These are phyloP conservation scores for Litchi chinensis DNA, from an alignment of 345 rosid species.

Conservation along the genomic window DNA sequence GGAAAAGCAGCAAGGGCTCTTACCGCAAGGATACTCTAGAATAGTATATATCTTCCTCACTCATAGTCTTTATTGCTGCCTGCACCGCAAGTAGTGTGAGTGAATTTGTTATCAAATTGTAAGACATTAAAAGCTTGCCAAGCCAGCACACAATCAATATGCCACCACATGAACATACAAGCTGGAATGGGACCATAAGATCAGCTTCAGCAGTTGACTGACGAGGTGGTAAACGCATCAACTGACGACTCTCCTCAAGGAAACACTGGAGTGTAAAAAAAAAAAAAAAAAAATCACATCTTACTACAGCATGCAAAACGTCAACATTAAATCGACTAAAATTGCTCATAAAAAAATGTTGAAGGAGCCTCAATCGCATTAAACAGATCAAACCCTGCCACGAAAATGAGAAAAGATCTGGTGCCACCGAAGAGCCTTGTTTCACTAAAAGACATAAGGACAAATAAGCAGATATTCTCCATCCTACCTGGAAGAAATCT, in stretches of 20 bases:
- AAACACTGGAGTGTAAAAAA: slow-evolving; percentile 64
- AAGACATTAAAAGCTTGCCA: not conserved
- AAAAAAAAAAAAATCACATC: slow-evolving; percentile 11
- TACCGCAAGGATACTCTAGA: slow-evolving; percentile 84
- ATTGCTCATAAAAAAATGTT: not conserved
- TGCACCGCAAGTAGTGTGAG: slow-evolving; percentile 37
- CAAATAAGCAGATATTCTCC: not conserved
- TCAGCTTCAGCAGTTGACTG: slow-evolving; percentile 98
- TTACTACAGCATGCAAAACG: slow-evolving; percentile 17
- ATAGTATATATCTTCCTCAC: slow-evolving; percentile 92
- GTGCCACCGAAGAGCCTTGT: not conserved
- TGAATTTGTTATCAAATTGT: not conserved
- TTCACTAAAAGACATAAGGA: not conserved
- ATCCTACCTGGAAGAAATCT: slow-evolving; percentile 91
- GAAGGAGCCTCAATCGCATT: not conserved
- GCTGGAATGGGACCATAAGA: slow-evolving; percentile 93
- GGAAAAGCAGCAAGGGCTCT: slow-evolving; percentile 28
- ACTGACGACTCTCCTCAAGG: slow-evolving; percentile 90
- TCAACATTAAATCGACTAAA: slow-evolving; percentile 10
- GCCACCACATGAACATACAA: slow-evolving; percentile 56
- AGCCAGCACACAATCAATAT: not conserved
- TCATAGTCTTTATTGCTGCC: slow-evolving; percentile 90
- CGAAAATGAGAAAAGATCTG: not conserved
- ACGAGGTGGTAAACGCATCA: slow-evolving; percentile 97
- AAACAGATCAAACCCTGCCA: slow-evolving; percentile 1